Base-by-base conservation (phyloP, 2,329 filamentous ascomycete genomes). In the Hymenoscyphus salicellus region DNA sequence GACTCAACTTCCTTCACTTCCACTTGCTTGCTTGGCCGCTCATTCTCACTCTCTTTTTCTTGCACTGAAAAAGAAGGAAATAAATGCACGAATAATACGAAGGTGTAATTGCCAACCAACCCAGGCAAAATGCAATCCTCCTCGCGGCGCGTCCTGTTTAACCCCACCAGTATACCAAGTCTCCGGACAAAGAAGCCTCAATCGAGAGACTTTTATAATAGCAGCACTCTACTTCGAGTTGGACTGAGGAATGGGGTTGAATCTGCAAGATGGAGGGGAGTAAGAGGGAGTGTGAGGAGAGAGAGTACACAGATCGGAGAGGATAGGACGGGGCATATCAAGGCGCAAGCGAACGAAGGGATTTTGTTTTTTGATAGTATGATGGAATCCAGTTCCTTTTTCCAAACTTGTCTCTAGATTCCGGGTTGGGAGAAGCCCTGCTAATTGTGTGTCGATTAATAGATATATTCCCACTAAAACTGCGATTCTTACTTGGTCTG, bases 281-380 rank as follows among this genome's bases (percentile, higher is more conserved):
- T 69, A 61, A 74, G 63, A 70, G 70, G 58, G 60, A 67, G 67
- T 58, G 65, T 70, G 62, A 75, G 72, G 61, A 82, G 77, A 77
- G 77, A 80, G 72, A 83, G 78, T 30, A 78, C 79, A 26, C 74
- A 77, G 63, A 77, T 82, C 11, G 86, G 84, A 60, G 85, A 86
- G 69, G 83, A 90, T 71, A 87, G 90, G 68, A 86, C 86, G 10
- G 94, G 95, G 0, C 93, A 97, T 72, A 97, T 98, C 70, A 81
- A 84, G n/a, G 84, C 90, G 11, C 83, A 82, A 2, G 79, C 88
- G 1, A 90, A 93, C 71, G 92, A 98, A 79, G 89, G 89, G 0
- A 88, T 98, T 56, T 77, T 97, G 6, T 99, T 96, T 79, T 89
- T 98, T 73, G 93, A 96, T 75, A 96, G 91, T 93, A 78, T 75